A percentile compares a stretch with the other conserved stretches of the same genome.
phyloP scores from a whole-genome alignment of 805 yeast genomes.

The Nakazawaea laoshanensis region DNA sequence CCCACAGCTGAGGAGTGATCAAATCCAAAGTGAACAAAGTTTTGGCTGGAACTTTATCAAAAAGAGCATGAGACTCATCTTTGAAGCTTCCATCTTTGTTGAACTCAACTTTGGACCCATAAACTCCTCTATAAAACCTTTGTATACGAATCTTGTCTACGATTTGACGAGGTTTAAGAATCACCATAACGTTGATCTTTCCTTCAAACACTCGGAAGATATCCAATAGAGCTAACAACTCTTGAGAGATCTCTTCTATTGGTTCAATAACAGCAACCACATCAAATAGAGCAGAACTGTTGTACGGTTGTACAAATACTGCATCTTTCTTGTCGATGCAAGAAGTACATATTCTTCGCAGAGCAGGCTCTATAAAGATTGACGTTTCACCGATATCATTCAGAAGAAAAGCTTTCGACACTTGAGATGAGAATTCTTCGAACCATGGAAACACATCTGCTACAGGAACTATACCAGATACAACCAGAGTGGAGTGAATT shows the following conservation, averaged over 20 bases:
- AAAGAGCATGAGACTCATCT: conserved; percentile 18
- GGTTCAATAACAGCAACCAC: conserved; percentile 66
- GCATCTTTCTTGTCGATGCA: neutral
- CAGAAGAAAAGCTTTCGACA: too few relatives aligned
- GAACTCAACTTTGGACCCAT: conserved; percentile 27
- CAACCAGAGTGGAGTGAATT: too few relatives aligned
- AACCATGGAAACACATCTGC: too few relatives aligned
- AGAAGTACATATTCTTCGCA: too few relatives aligned
- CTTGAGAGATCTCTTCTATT: conserved; percentile 58
- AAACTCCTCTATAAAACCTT: conserved; percentile 48
- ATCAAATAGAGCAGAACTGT: conserved; percentile 27
- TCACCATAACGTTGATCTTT: conserved; percentile 43
- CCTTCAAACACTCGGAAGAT: conserved; percentile 30
- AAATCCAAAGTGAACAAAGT: conserved; percentile 46
- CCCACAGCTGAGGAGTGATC: conserved; percentile 62
- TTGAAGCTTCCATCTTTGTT: conserved; percentile 18
- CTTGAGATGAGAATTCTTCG: too few relatives aligned
- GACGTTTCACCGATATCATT: too few relatives aligned
- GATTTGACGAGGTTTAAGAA: conserved; percentile 48
- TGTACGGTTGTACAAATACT: conserved; percentile 2
- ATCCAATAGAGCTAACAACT: conserved; percentile 35
- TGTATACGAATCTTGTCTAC: conserved; percentile 37
- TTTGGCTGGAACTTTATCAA: conserved; percentile 42
- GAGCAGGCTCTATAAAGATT: too few relatives aligned
- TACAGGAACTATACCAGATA: too few relatives aligned